phyloP scores from a whole-genome alignment of 2,329 filamentous ascomycete species.

The Coniochaeta sp. region DNA sequence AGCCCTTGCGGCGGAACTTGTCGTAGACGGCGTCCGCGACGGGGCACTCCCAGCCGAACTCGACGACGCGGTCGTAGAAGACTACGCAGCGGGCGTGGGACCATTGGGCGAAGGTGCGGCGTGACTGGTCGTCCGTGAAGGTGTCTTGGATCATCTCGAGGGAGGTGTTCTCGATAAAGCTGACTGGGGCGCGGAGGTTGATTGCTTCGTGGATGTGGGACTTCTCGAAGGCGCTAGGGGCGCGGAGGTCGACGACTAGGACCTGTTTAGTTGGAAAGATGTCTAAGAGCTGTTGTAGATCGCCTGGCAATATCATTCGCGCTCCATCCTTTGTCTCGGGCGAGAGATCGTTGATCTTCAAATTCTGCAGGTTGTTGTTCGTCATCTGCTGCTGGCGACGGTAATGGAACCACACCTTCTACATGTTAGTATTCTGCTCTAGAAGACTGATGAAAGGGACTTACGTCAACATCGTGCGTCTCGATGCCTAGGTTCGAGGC shows the following conservation, averaged over 20 bases:
- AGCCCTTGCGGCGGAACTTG: slow-evolving; percentile 39
- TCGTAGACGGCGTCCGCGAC: slow-evolving; percentile 35
- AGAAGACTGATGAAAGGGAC: slow-evolving; percentile 9
- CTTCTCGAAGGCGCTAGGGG: slow-evolving; percentile 36
- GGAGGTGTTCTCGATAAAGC: slow-evolving; percentile 38
- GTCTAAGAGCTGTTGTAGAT: slow-evolving; percentile 43
- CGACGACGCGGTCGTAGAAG: slow-evolving; percentile 44
- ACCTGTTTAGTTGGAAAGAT: slow-evolving; percentile 38
- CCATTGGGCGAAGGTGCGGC: slow-evolving; percentile 38
- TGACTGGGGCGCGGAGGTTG: slow-evolving; percentile 42
- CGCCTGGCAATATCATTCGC: slow-evolving; percentile 43
- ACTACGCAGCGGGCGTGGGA: slow-evolving; percentile 39
- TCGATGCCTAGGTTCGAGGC: slow-evolving; percentile 49
- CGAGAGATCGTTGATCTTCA: slow-evolving; percentile 31
- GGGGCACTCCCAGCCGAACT: slow-evolving; percentile 44
- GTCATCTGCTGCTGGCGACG: slow-evolving; percentile 42
- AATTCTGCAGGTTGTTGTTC: slow-evolving; percentile 34
- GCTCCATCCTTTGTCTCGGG: slow-evolving; percentile 23
- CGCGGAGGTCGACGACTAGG: slow-evolving; percentile 43
- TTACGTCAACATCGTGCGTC: slow-evolving; percentile 40
- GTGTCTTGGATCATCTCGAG: slow-evolving; percentile 45
- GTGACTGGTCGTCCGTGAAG: slow-evolving; percentile 41
- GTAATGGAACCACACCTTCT: slow-evolving; percentile 44
- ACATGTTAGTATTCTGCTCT: background rate
- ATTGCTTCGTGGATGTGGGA: slow-evolving; percentile 46